phyloP scores from a whole-genome alignment of 2,329 filamentous ascomycete genomes.

The Pseudogymnoascus sp. region DNA sequence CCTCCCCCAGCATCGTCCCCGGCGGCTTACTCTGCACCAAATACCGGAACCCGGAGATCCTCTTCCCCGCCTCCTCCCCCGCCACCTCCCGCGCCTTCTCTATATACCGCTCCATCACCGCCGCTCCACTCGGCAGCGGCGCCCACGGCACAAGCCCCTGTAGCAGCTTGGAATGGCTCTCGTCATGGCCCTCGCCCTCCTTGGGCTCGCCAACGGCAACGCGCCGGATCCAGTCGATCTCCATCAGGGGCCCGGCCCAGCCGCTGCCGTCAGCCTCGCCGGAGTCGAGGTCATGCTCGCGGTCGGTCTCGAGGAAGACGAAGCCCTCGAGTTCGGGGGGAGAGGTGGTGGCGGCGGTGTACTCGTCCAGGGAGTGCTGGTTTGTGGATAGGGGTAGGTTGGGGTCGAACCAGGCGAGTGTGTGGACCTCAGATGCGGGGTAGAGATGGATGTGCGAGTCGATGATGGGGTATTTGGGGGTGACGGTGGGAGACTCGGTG shows the following conservation, averaged over 20 bases:
- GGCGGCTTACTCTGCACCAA: conserved; percentile 67
- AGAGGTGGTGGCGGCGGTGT: conserved; percentile 20
- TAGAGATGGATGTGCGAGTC: conserved; percentile 91
- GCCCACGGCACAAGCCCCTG: conserved; percentile 75
- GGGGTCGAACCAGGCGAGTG: conserved; percentile 59
- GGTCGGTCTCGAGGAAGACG: conserved; percentile 77
- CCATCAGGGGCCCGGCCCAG: conserved; percentile 61
- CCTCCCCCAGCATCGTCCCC: conserved; percentile 53
- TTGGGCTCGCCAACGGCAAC: conserved; percentile 53
- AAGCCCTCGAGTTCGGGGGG: conserved; percentile 53
- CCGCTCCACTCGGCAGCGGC: conserved; percentile 60
- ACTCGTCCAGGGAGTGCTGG: conserved; percentile 25
- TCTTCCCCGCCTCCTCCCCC: conserved; percentile 43
- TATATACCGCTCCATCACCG: conserved; percentile 57
- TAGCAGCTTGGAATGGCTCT: conserved; percentile 45
- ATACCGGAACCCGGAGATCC: conserved; percentile 73
- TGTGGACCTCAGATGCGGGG: conserved; percentile 55
- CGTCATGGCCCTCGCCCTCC: conserved; percentile 48
- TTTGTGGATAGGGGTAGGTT: conserved; percentile 40
- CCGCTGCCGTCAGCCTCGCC: conserved; percentile 41
- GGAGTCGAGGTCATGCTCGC: conserved; percentile 49
- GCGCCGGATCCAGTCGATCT: conserved; percentile 60
- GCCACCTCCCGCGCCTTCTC: conserved; percentile 49
- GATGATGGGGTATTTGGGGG: conserved; percentile 50
- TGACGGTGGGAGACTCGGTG: neutral